Base-by-base conservation (phyloP, 768 basidiomycete genomes). In the Dacryopinax primogenitus region DNA sequence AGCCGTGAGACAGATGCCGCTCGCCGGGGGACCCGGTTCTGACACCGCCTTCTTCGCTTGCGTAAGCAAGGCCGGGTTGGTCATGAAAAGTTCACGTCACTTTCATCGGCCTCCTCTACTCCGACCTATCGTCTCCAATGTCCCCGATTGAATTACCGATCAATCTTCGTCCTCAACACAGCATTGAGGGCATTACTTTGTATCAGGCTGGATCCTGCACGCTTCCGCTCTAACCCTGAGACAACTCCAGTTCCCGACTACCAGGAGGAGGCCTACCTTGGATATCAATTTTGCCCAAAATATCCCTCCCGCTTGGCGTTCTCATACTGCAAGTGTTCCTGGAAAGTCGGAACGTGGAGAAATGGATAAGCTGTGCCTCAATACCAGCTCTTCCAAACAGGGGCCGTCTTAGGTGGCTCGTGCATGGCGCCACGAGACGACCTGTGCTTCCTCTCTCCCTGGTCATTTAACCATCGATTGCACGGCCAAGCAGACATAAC, bases 401-500 rank as follows among this genome's bases (percentile, higher is more conserved):
- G 51, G 51, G 51, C 3, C 51, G 32, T 26, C 21, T 21, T 32
- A 30, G 26, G 51, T 58, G 51, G 51, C 51, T 58, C 30, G 23
- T 28, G 30, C 51, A 58, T 6, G 26, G 21, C 26, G 12, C 23
- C 3, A 13, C 32, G 51, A 32, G 26, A 30, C 15, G 11, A 6
- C 51, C 51, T 58, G 51, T 58, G 51, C 51, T 58, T 30, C 41
- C 51, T 47, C 21, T 58, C 9, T 30, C 51, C 51, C 51, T 58
- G 51, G 51, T 58, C 51, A 58, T 58, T 58, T 58, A 58, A 58
- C 26, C 51, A 58, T 28, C 15, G 51, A 9, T 11, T 58, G 51
- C 51, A 58, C 51, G 51, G 51, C 51, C 51, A 58, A 58, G 4
- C 51, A 58, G 7, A 15, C 51, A 13, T 30, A 28, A 23, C 51